A percentile compares a stretch with the other conserved stretches of the same genome.
phyloP scores from a whole-genome alignment of 1,284 basidiomycete genomes.

The Mycosarcoma mackinlayi region DNA sequence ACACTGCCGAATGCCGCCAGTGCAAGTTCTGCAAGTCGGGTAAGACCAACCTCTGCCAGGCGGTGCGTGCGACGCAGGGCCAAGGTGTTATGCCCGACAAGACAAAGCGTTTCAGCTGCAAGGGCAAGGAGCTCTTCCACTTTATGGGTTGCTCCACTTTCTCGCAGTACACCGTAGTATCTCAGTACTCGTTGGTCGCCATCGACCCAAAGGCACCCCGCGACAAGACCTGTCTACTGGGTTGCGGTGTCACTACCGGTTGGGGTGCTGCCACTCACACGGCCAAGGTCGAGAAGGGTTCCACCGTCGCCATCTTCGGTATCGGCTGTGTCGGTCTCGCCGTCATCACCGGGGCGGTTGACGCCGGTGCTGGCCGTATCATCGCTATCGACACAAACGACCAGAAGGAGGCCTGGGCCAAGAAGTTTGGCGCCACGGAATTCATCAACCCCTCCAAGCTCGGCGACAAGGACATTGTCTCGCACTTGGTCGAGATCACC shows the following conservation, averaged over 20 bases:
- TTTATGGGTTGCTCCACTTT: constrained; percentile 99
- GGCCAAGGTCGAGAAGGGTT: constrained; percentile 72
- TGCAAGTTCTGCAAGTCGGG: constrained; percentile 91
- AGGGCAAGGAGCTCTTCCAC: constrained; percentile 87
- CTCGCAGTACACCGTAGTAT: constrained; percentile 98
- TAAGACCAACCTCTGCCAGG: constrained; percentile 81
- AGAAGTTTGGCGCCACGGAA: constrained; percentile 95
- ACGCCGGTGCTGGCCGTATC: constrained; percentile 84
- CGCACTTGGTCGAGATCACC: constrained; percentile 89
- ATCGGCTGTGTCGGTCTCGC: constrained; percentile 96
- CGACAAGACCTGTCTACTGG: constrained; percentile 90
- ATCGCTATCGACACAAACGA: constrained; percentile 95
- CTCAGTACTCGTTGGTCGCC: constrained; percentile 94
- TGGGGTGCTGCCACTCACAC: constrained; percentile 83
- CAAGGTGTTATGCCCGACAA: constrained; percentile 95
- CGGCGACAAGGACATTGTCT: constrained; percentile 77
- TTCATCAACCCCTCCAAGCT: constrained; percentile 88
- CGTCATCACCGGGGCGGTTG: constrained; percentile 77
- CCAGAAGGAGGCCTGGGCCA: constrained; percentile 81
- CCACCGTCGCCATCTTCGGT: constrained; percentile 92
- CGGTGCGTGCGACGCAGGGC: constrained; percentile 93
- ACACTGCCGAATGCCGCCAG: constrained; percentile 66
- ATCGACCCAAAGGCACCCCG: constrained; percentile 86
- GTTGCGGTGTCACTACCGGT: constrained; percentile 97
- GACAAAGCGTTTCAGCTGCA: constrained; percentile 88